These are phyloP conservation scores for Aspergillus flavus DNA, from an alignment of 2,329 filamentous ascomycete species.

Conservation along the genomic window DNA sequence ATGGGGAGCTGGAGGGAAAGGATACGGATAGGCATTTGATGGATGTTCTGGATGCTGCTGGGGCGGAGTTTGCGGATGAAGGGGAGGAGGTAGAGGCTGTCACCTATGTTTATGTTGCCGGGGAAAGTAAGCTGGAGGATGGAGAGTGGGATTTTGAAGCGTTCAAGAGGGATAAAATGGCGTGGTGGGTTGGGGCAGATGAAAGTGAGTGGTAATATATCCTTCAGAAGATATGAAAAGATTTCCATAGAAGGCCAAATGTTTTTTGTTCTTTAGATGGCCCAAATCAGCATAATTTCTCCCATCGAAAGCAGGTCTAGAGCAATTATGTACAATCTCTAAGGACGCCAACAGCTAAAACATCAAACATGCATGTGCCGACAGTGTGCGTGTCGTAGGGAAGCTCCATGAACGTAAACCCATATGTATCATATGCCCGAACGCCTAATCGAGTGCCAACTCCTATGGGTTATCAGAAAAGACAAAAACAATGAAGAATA, in stretches of 20 bases:
- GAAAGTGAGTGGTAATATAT: constrained; percentile 45
- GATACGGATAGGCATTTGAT: constrained; percentile 37
- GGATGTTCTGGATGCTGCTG: constrained; percentile 49
- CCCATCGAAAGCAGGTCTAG: background rate
- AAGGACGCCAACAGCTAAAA: background rate
- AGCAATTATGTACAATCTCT: constrained; percentile 5
- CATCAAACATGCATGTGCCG: background rate
- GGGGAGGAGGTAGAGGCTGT: constrained; percentile 53
- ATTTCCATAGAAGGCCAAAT: background rate
- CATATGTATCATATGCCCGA: constrained; percentile 8
- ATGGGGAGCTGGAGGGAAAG: constrained; percentile 7
- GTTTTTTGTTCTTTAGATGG: background rate
- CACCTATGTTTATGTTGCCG: constrained; percentile 66
- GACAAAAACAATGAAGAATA: constrained; percentile 4
- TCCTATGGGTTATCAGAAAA: constrained; percentile 4
- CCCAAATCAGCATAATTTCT: background rate
- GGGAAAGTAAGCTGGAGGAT: constrained; percentile 61
- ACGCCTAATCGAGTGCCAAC: constrained; percentile 12
- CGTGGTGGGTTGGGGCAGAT: constrained; percentile 56
- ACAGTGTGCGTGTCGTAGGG: too few relatives aligned
- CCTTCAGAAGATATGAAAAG: background rate
- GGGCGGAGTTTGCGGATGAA: constrained; percentile 57
- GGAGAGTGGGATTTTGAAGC: constrained; percentile 86
- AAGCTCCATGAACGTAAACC: constrained; percentile 1
- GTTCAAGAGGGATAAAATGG: constrained; percentile 76